Evolutionary conservation across 495 filamentous ascomycete genomes (phyloP).

Genomic region (Neurospora sp.): DNA sequence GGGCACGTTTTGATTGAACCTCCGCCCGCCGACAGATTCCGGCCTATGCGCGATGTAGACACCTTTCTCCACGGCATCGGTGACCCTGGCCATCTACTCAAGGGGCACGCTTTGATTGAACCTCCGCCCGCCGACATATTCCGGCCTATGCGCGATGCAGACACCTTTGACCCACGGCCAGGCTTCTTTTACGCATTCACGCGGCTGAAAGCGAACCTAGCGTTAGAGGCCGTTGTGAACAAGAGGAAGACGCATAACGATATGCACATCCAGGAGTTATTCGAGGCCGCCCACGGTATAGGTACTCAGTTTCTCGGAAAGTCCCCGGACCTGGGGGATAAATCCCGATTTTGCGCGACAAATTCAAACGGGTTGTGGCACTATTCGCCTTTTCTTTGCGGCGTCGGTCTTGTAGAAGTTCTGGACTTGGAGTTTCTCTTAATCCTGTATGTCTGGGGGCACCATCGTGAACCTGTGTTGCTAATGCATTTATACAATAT

Average conservation of each 20-base stretch:
- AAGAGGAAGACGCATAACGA: conserved; percentile 8
- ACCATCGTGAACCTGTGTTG: conserved; percentile 9
- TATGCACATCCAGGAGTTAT: conserved; percentile 11
- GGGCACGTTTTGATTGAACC: conserved; percentile 25
- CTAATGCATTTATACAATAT: conserved; percentile 36
- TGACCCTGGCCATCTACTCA: conserved; percentile 2
- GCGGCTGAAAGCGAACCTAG: not conserved
- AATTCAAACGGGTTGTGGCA: conserved; percentile 39
- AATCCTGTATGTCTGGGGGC: conserved; percentile 25
- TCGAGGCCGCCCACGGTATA: not conserved
- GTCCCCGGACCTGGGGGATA: not conserved
- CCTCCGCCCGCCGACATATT: conserved; percentile 20
- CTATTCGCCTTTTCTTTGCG: conserved; percentile 42
- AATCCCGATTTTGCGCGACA: conserved; percentile 30
- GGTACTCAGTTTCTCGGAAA: not conserved
- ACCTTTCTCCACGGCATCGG: conserved; percentile 27
- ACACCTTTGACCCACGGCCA: conserved; percentile 21
- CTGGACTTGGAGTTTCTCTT: conserved; percentile 25
- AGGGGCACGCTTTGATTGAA: conserved; percentile 20
- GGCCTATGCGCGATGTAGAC: conserved; percentile 33
- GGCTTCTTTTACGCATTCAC: not conserved
- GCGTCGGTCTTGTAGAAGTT: conserved; percentile 31
- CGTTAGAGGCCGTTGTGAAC: not conserved
- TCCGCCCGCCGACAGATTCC: conserved; percentile 14
- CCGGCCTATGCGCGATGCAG: conserved; percentile 30